A percentile compares a stretch with the other conserved stretches of the same genome.
Evolutionary conservation across 305 asterid species (phyloP).

Genomic region (Fraxinus nigra): DNA sequence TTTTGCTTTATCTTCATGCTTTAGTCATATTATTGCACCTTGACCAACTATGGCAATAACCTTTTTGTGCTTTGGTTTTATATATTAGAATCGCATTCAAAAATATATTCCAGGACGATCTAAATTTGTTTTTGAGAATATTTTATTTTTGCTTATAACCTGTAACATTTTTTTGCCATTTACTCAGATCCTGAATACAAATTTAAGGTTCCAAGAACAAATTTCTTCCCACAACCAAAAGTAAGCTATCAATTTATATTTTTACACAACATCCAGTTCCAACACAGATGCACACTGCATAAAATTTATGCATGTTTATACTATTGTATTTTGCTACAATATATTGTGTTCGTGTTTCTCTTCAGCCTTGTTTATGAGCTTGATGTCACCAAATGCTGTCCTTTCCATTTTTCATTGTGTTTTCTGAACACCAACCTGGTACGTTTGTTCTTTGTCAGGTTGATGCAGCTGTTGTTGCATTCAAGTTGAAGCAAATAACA

Average conservation of each 20-base stretch:
- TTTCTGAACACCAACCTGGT: background rate
- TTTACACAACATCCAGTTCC: background rate
- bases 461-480: constrained; percentile 84
- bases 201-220: constrained; percentile 70
- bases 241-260: constrained; percentile 36
- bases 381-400: background rate
- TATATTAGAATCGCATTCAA: background rate
- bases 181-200: constrained; percentile 77
- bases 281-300: background rate
- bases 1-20: background rate
- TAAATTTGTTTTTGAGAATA: background rate
- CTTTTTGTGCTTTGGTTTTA: background rate
- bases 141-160: background rate
- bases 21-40: background rate
- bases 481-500: constrained; percentile 61
- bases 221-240: constrained; percentile 90
- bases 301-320: background rate
- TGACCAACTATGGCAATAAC: background rate
- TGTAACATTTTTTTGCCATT: constrained; percentile 13
- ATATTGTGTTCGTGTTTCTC: background rate
- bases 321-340: background rate
- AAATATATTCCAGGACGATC: background rate
- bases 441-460: constrained; percentile 46
- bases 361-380: background rate
- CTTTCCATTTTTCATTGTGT: background rate